Percentiles rank a stretch among this genome's conserved stretches.
Evolutionary conservation across 192 early-diverging fungal species (phyloP).

Genomic region (Geranomyces michiganensis): DNA sequence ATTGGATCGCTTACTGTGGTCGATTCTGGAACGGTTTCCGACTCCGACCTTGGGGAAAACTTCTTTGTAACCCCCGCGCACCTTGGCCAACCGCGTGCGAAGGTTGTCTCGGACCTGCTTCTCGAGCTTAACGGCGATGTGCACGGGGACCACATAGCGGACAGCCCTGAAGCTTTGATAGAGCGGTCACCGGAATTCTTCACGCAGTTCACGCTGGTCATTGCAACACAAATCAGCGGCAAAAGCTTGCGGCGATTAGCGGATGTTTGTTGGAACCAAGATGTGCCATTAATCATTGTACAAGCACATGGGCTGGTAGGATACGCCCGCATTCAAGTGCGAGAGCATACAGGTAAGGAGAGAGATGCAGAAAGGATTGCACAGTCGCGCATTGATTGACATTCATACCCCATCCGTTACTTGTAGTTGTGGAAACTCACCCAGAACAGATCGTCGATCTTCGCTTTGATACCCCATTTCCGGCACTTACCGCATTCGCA

Average conservation of each 20-base stretch:
- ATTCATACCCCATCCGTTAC: conserved; percentile 3
- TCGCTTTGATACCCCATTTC: conserved; percentile 83
- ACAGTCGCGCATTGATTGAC: background rate
- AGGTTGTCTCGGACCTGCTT: conserved; percentile 66
- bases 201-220: conserved; percentile 71
- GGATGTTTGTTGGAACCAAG: conserved; percentile 60
- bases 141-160: conserved; percentile 57
- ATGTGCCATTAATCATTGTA: conserved; percentile 73
- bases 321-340: conserved; percentile 65
- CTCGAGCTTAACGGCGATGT: conserved; percentile 90
- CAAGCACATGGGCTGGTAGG: conserved; percentile 78
- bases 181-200: conserved; percentile 60
- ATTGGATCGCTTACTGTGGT: conserved; percentile 88
- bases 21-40: conserved; percentile 69
- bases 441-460: conserved; percentile 75
- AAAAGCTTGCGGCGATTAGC: conserved; percentile 59
- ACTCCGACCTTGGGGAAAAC: conserved; percentile 79
- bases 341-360: conserved; percentile 75
- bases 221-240: conserved; percentile 68
- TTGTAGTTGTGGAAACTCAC: conserved; percentile 87
- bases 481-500: conserved; percentile 63
- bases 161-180: conserved; percentile 56
- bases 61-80: conserved; percentile 83
- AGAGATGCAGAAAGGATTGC: background rate
- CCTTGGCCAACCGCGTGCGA: conserved; percentile 68